A percentile compares a stretch with the other conserved stretches of the same genome.
phyloP scores from a whole-genome alignment of 352 stramenopile genomes.

The Phytophthora multivora region DNA sequence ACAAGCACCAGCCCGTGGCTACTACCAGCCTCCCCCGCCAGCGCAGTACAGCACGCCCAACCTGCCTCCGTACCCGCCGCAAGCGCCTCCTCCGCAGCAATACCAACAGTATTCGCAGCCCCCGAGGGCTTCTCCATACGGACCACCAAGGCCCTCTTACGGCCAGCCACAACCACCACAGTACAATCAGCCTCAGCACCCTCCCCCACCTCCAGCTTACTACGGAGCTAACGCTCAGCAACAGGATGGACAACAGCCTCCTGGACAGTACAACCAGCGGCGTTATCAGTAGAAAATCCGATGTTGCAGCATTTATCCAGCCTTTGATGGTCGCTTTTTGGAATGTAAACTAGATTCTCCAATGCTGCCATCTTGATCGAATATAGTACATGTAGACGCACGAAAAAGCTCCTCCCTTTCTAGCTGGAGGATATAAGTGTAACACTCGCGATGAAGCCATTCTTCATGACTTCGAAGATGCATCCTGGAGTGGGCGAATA shows the following conservation, averaged over 20 bases:
- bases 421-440: slow-evolving; percentile 47
- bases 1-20: slow-evolving; percentile 14
- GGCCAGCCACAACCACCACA: slow-evolving; percentile 11
- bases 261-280: slow-evolving; percentile 38
- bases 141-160: slow-evolving; percentile 14
- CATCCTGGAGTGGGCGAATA: slow-evolving; percentile 76
- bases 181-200: slow-evolving; percentile 24
- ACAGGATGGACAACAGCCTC: slow-evolving; percentile 33
- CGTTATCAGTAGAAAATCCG: slow-evolving; percentile 29
- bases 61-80: slow-evolving; percentile 31
- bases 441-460: slow-evolving; percentile 74
- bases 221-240: slow-evolving; percentile 31
- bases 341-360: slow-evolving; percentile 40
- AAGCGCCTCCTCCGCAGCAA: slow-evolving; percentile 17
- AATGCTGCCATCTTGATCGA: slow-evolving; percentile 8
- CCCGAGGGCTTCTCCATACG: slow-evolving; percentile 17
- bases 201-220: slow-evolving; percentile 15
- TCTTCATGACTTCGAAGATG: slow-evolving; percentile 87
- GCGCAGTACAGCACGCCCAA: slow-evolving; percentile 36
- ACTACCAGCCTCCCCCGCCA: slow-evolving; percentile 37
- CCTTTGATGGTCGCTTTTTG: slow-evolving; percentile 20
- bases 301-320: slow-evolving; percentile 20
- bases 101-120: slow-evolving; percentile 38
- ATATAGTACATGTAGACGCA: slow-evolving; percentile 2
- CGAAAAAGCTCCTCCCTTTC: background rate